Evolutionary conservation across 108 stramenopile genomes (phyloP), one percentile per base, ranked within the genome.

Genomic region (Skeletonema grethae): DNA sequence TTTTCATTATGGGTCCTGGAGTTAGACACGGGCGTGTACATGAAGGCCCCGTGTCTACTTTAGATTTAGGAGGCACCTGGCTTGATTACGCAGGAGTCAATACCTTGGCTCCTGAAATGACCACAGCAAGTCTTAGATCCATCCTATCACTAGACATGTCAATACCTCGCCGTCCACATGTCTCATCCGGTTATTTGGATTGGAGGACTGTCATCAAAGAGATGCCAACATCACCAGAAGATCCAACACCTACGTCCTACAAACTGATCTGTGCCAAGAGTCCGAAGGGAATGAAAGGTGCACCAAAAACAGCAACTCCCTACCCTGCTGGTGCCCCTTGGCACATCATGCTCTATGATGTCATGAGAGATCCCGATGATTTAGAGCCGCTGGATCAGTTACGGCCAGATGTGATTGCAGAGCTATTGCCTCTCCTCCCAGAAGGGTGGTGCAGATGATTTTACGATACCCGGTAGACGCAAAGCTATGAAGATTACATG

Each of bases 11-110:
- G 22, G 75, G 75, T 4, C 69, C 69, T 31, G 75, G 61, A 18
- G 39, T 76, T 22, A 29, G 24, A 13, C 25, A 24, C 9, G 69
- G 39, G 3, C 10, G 16, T 3, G 69, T 63, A 16, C n/a, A 71
- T 30, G 30, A 63, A 16, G 25, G 58, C 7, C 75, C 75, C 8
- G 75, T 70, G 12, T 63, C 69, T 13, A 76, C 69, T 8, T 39
- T 76, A 25, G 75, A 76, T 63, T 63, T 76, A 22, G 75, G 61
- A 16, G 75, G 61, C 15, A 76, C 75, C 11, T 70, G 63, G 16
- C 24, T 76, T 62, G 75, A 76, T 61, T 64, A 43, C 7, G 75
- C 75, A 13, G 57, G 57, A 11, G 35, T 69, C 22, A 66, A 20
- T 28, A 18, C 20, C 15, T 28, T 55, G 31, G 67, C 66, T 15